Percentiles rank a stretch among this genome's conserved stretches.
These are phyloP conservation scores for Bremia lactucae DNA, from an alignment of 352 stramenopile species.

Conservation along the genomic window DNA sequence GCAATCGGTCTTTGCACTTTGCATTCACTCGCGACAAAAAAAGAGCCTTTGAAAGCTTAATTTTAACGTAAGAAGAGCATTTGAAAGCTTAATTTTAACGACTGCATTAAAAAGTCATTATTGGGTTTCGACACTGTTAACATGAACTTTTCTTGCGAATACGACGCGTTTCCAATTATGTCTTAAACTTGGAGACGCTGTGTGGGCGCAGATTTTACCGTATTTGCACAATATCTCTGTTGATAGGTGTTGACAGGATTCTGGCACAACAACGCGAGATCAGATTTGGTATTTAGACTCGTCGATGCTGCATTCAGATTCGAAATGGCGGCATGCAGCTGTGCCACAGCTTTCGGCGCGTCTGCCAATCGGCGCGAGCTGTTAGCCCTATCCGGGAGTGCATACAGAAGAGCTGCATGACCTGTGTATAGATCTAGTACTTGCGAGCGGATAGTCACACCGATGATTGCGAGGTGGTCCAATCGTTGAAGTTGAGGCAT, in stretches of 20 bases:
- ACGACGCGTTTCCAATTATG: too few species aligned
- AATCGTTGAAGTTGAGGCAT: constrained; percentile 36
- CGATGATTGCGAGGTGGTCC: constrained; percentile 35
- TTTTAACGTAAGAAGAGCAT: too few species aligned
- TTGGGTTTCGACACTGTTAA: not conserved
- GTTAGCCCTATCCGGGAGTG: constrained; percentile 11
- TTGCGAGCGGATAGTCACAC: constrained; percentile 33
- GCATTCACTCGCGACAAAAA: too few species aligned
- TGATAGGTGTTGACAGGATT: constrained; percentile 25
- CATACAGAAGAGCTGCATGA: constrained; percentile 19
- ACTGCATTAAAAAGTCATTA: too few species aligned
- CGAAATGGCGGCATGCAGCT: constrained; percentile 20
- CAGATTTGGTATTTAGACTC: constrained; percentile 23
- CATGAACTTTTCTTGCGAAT: not conserved
- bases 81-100: too few species aligned
- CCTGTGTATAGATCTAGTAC: constrained; percentile 27
- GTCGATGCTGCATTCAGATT: constrained; percentile 16
- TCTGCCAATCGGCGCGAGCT: constrained; percentile 17
- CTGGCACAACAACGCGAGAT: constrained; percentile 18
- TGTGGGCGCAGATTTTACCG: constrained; percentile 16
- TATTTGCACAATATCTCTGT: constrained; percentile 26
- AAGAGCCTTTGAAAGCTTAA: too few species aligned
- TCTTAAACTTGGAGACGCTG: constrained; percentile 13
- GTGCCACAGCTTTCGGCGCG: constrained; percentile 6
- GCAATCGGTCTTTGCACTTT: too few species aligned